Evolutionary conservation across 2,329 filamentous ascomycete genomes (phyloP).

Genomic region (Ophiostoma sp.): DNA sequence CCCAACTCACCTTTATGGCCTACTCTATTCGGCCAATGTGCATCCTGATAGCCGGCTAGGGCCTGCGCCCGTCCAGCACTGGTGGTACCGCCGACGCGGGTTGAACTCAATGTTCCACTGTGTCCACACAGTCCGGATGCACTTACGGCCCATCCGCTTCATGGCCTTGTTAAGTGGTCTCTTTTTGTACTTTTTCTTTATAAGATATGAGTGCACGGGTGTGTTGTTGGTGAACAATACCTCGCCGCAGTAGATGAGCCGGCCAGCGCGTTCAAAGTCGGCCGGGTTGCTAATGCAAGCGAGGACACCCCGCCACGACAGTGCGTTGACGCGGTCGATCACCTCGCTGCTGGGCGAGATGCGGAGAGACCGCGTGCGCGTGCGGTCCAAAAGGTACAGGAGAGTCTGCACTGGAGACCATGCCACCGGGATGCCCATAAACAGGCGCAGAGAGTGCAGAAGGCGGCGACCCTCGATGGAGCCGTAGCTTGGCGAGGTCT

Average conservation of each 20-base stretch:
- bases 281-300: slow-evolving; percentile 1
- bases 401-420: slow-evolving; percentile 16
- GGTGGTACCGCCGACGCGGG: slow-evolving; percentile 18
- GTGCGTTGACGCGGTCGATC: not conserved
- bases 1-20: not conserved
- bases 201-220: not conserved
- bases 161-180: not conserved
- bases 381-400: slow-evolving; percentile 21
- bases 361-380: slow-evolving; percentile 16
- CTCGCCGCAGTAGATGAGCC: slow-evolving; percentile 16
- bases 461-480: slow-evolving; percentile 9
- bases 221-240: slow-evolving; percentile 17
- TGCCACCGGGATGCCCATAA: slow-evolving; percentile 15
- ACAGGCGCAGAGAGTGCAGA: slow-evolving; percentile 15
- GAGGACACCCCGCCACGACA: slow-evolving; percentile 16
- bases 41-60: slow-evolving; percentile 19
- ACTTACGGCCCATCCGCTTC: not conserved
- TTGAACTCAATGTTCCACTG: slow-evolving; percentile 13
- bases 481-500: not conserved
- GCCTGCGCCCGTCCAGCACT: slow-evolving; percentile 19
- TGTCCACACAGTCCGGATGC: not conserved
- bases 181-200: not conserved
- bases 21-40: not conserved
- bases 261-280: not conserved
- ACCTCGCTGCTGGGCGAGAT: not conserved